Conservation (phyloP, 768 basidiomycete genomes). For the Rhizopogon vulgaris region DNA sequence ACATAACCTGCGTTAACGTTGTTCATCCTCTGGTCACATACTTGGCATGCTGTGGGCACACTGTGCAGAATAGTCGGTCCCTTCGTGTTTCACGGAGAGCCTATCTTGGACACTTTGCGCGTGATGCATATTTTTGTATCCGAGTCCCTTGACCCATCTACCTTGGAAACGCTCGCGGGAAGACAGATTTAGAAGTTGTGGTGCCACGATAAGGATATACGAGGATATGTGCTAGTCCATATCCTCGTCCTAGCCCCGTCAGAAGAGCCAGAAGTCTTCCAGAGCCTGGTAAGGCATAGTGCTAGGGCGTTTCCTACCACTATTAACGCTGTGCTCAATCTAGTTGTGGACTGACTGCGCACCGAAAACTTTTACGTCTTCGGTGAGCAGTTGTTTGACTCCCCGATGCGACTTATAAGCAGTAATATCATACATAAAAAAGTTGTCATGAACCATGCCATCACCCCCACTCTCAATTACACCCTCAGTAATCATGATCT, state of each 20-base stretch:
- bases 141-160: not conserved
- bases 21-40: no score
- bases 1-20: no score
- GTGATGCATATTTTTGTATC: not conserved
- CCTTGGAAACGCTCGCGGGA: not conserved
- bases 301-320: not conserved
- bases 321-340: not conserved
- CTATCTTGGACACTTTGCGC: not conserved
- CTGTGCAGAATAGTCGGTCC: not conserved
- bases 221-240: not conserved
- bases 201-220: not conserved
- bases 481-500: not conserved
- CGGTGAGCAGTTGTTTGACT: not conserved
- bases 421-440: no score
- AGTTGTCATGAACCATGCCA: not conserved
- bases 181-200: not conserved
- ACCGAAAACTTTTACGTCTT: not conserved
- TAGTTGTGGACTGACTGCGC: not conserved
- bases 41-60: not conserved
- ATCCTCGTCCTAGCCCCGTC: no score
- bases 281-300: not conserved
- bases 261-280: not conserved
- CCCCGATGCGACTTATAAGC: not conserved
- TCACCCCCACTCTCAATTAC: not conserved
- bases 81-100: not conserved